Evolutionary conservation across 1,139 yeast genomes (phyloP), one percentile per base, ranked within the genome.

Genomic region (Zygotorulaspora mrakii): DNA sequence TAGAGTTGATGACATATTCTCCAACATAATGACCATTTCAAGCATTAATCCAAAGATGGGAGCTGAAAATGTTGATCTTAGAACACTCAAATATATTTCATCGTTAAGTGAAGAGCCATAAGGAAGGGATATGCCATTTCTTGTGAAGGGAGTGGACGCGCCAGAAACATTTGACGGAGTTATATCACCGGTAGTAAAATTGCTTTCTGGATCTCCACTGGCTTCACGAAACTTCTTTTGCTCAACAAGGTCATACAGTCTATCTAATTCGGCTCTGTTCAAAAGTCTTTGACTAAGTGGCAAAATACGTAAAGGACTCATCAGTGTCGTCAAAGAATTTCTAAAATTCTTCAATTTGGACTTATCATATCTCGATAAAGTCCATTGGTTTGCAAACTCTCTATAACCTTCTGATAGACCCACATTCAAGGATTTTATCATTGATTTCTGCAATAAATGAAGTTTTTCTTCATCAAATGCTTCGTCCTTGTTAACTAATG

Each of bases 381-480:
- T 62, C 11, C 67, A 39, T 38, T 70, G 74, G 49, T 69, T 70
- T 12, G 66, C 53, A 47, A 67, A 68, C 46, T 71, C 76, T 45
- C 77, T 61, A 40, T 65, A 68, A 5, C 61, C 59, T 35, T 68
- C 68, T 0, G 76, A 64, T 3, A 72, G 52, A 4, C 50, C 53
- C 2, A 69, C 51, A 37, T 53, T 58, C 2, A 70, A 53, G 4
- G 55, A 48, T 5, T 53, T 47, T 3, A 66, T 63, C 54, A 71
- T 59, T 2, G 48, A 39, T 24, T 59, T 58, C 37, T 61, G 64
- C 10, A 52, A 37, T 2, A 26, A 10, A 5, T 48, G 25, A n/a
- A 48, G 40, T 24, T 54, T 37, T 7, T 53, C 51, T 12, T 45
- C 34, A 35, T 53, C 50, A 3, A 42, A 32, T 13, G 42, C 29